Base-by-base conservation (phyloP, 2,329 filamentous ascomycete genomes). In the Cadophora sp. region DNA sequence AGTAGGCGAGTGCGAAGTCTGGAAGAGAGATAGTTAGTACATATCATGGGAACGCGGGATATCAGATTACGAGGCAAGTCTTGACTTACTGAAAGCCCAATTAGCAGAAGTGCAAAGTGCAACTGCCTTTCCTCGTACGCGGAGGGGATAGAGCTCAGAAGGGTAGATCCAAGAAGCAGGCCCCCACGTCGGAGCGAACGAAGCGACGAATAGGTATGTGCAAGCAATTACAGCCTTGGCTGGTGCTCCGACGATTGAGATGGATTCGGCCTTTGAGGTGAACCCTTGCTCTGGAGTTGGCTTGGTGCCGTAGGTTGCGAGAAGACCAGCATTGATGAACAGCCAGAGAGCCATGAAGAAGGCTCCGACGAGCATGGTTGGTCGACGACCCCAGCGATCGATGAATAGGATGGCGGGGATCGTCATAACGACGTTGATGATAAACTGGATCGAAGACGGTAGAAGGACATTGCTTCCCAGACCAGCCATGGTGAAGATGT, bases 401-500 rank as follows among this genome's bases (percentile, higher is more conserved):
- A 94, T 86, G 81, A 83, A 94, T 66, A 94, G 79, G 27, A 95
- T 84, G 1, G 92, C 92, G 0, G 91, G 91, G 3, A 94, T 78
- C 0, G 92, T 95, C 89, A 93, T 92, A 63, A 89, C 69, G 1
- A 95, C 92, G 78, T 94, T 94, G 82, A 95, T 92, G 73, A 94
- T 84, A 77, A 92, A 92, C 76, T 92, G 88, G 70, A 92, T 92
- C 11, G 86, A 88, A 22, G 88, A 91, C 8, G 90, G 85, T 55
- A 92, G 79, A 9, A 93, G 83, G 46, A 88, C 85, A 64, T 83
- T 84, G 72, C 87, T 82, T 3, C 84, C 85, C 11, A 91, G 81
- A 11, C 90, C 90, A 19, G 90, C 89, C 91, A 93, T 93, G 12
- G 83, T 83, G 77, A 92, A 92, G 68, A 92, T 86, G 71, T 91